Evolutionary conservation across 148 eudicot genomes (phyloP).

Genomic region (Rhododendron kiyosumense): DNA sequence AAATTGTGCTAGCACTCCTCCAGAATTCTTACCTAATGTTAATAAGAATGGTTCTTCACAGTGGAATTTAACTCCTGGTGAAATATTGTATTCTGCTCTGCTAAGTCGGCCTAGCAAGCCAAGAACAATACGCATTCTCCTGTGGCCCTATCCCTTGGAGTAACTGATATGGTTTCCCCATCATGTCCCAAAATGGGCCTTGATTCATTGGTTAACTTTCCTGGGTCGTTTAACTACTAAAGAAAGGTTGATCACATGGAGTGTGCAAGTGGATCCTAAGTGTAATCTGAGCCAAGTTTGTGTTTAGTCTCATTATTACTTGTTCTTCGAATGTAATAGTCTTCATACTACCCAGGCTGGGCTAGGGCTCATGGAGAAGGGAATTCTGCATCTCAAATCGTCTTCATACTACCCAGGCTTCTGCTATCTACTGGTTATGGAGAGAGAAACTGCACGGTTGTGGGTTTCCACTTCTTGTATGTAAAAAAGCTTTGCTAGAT

Average conservation of each 20-base stretch:
- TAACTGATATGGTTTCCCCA: neutral
- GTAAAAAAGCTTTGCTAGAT: neutral
- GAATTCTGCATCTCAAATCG: neutral
- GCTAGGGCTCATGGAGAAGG: neutral
- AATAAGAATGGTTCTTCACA: neutral
- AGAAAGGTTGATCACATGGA: neutral
- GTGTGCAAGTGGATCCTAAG: neutral
- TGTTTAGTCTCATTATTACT: too few species aligned
- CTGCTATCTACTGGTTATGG: neutral
- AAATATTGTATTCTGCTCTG: neutral
- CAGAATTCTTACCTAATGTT: neutral
- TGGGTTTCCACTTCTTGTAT: neutral
- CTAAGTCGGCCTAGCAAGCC: neutral
- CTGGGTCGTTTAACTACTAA: neutral
- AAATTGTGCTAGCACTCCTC: neutral
- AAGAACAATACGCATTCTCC: neutral
- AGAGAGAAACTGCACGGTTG: neutral
- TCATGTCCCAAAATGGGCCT: neutral
- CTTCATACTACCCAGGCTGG: neutral
- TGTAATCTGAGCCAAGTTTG: neutral
- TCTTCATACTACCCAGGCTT: neutral
- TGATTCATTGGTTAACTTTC: neutral
- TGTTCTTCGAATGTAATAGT: too few species aligned
- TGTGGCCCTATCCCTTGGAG: neutral
- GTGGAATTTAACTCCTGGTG: too few species aligned